These are phyloP conservation scores for Penicillium canescens DNA, from an alignment of 495 filamentous ascomycete genomes.

Conservation along the genomic window DNA sequence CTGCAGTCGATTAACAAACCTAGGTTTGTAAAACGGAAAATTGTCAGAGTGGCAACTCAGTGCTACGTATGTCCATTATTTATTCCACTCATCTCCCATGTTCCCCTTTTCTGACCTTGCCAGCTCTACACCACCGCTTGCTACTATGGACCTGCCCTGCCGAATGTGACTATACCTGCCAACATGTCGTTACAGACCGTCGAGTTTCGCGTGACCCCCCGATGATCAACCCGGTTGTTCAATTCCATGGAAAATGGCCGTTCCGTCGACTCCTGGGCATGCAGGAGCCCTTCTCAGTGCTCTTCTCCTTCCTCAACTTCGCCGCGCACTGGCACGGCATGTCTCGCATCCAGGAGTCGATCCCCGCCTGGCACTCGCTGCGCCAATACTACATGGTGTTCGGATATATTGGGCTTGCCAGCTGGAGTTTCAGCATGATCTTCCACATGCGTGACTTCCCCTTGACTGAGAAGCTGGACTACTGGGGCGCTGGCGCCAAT, in stretches of 20 bases:
- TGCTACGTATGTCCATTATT: constrained; percentile 41
- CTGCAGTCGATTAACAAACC: constrained; percentile 16
- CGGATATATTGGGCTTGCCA: constrained; percentile 76
- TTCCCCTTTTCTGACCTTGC: constrained; percentile 13
- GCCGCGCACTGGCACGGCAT: constrained; percentile 84
- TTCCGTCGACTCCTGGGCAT: constrained; percentile 87
- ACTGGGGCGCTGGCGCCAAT: constrained; percentile 88
- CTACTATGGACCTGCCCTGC: constrained; percentile 68
- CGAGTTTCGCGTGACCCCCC: constrained; percentile 67
- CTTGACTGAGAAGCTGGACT: constrained; percentile 90
- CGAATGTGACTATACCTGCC: constrained; percentile 98
- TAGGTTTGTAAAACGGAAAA: constrained; percentile 83
- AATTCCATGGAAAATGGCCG: constrained; percentile 99
- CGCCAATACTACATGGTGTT: constrained; percentile 79
- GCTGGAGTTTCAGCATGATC: constrained; percentile 84
- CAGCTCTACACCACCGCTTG: constrained; percentile 52
- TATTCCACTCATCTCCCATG: neutral
- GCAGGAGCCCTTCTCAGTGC: constrained; percentile 90
- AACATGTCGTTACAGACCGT: constrained; percentile 82
- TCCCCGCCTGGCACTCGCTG: constrained; percentile 73
- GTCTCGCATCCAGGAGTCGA: constrained; percentile 60
- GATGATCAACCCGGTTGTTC: constrained; percentile 67
- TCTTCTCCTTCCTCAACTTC: constrained; percentile 91
- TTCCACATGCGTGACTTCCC: constrained; percentile 90
- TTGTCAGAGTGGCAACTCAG: constrained; percentile 57